phyloP scores from a whole-genome alignment of 331 rosid species.

The Arachis monticola region DNA sequence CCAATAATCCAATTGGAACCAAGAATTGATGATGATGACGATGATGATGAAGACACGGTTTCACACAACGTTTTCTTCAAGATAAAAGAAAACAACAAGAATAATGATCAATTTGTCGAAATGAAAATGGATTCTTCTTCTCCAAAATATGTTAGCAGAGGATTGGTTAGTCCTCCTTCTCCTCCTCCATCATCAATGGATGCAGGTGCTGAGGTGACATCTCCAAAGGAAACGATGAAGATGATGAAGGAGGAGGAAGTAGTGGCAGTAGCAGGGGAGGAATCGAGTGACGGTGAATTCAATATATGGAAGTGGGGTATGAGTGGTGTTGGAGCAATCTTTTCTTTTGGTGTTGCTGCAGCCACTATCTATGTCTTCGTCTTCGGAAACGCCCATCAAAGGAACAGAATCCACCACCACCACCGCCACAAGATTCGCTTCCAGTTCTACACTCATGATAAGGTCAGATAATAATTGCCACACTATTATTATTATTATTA shows the following conservation, averaged over 20 bases:
- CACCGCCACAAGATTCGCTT: conserved; percentile 54
- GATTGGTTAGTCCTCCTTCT: neutral
- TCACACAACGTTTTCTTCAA: conserved; percentile 66
- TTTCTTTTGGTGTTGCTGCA: conserved; percentile 87
- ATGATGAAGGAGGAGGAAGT: conserved; percentile 42
- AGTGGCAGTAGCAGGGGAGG: neutral
- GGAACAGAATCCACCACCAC: conserved; percentile 44
- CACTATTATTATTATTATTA: too few relatives aligned
- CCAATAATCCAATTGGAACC: conserved; percentile 62
- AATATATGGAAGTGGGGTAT: conserved; percentile 73
- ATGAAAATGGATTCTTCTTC: conserved; percentile 61
- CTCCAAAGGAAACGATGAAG: conserved; percentile 34
- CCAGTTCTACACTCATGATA: conserved; percentile 69
- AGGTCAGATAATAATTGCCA: conserved; percentile 52
- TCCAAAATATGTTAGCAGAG: conserved; percentile 57
- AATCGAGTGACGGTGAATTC: conserved; percentile 38
- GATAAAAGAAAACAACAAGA: conserved; percentile 51
- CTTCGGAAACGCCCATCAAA: conserved; percentile 62
- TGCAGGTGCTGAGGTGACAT: conserved; percentile 8
- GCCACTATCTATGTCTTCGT: conserved; percentile 72
- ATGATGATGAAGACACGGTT: conserved; percentile 49
- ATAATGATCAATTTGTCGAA: conserved; percentile 63
- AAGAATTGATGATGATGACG: conserved; percentile 31
- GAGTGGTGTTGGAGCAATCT: conserved; percentile 89
- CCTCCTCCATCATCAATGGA: conserved; percentile 47